phyloP scores from a whole-genome alignment of 2,329 filamentous ascomycete genomes.

The Chrysoporthe puriensis region DNA sequence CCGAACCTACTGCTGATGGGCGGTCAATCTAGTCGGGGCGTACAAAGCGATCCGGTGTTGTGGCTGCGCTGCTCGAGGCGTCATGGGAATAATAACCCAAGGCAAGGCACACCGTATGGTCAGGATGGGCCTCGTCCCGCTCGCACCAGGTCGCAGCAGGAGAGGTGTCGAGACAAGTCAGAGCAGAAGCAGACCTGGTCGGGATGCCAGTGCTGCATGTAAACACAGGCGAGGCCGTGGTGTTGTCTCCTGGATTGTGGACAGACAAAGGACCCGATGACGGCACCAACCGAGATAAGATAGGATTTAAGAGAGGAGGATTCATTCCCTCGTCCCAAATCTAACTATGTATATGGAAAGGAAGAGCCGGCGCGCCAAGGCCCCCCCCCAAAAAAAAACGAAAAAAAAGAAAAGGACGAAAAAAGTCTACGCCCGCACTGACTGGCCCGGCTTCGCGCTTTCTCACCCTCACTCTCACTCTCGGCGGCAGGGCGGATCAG shows the following conservation, averaged over 20 bases:
- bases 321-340: not conserved
- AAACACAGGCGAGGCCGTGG: not conserved
- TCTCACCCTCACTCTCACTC: not conserved
- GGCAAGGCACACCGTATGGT: too few relatives aligned
- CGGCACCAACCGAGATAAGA: slow-evolving; percentile 6
- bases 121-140: too few relatives aligned
- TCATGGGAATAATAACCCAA: not conserved
- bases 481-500: slow-evolving; percentile 1
- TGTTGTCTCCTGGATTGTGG: not conserved
- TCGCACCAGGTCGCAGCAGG: not conserved
- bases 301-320: not conserved
- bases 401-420: not conserved
- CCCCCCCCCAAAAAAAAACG: not conserved
- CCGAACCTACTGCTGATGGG: not conserved
- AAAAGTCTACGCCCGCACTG: slow-evolving; percentile 1
- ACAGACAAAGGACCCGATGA: not conserved
- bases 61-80: not conserved
- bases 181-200: not conserved
- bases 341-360: not conserved
- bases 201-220: not conserved
- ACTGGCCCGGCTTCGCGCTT: not conserved
- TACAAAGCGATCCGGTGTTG: not conserved
- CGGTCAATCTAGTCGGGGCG: too few relatives aligned
- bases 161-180: not conserved
- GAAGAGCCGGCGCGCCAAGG: not conserved